Evolutionary conservation across 768 basidiomycete species (phyloP), one percentile per base, ranked within the genome.

Genomic region (Neoboletus magnificus): DNA sequence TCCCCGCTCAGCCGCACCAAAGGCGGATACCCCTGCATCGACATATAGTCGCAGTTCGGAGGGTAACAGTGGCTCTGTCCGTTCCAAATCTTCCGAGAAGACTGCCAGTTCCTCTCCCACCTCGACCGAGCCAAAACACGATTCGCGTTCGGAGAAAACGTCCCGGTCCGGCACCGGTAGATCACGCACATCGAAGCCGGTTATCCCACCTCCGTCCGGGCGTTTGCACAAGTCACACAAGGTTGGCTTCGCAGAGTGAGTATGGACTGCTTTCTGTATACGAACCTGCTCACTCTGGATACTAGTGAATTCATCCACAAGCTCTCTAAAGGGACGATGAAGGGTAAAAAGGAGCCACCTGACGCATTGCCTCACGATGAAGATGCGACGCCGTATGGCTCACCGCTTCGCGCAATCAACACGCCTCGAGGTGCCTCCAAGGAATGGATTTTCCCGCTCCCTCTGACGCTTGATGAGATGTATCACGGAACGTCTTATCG

Each of bases 371-470:
- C 59, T 45, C 41, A 55, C 20, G 60, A 62, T 37, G 45, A 60
- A 43, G 58, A 68, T 29, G 51, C 59, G 40, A 58, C 45, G 11
- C 47, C 62, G 2, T 77, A 71, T 51, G 69, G 66, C 7, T 72
- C 77, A 33, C 77, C 78, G 13, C 69, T 81, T 18, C 69, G 54
- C 62, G 66, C 57, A 66, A 78, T 57, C 67, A 78, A 61, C 71
- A 77, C 56, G 59, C 77, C 56, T 49, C 62, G 70, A 40, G 77
- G 76, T 27, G 59, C 66, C 40, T 74, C 77, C 30, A 79, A 79
- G 57, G 86, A 87, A 65, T 88, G 86, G 85, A 73, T 79, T n/a
- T 87, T 85, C 70, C 80, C 84, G 0, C 77, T 89, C 6, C 73
- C 76, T 18, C 69, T 87, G 52, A 77, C 80, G 2, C 77, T 89